Evolutionary conservation across 2,329 filamentous ascomycete genomes (phyloP).

Genomic region (Xylaria sp.): DNA sequence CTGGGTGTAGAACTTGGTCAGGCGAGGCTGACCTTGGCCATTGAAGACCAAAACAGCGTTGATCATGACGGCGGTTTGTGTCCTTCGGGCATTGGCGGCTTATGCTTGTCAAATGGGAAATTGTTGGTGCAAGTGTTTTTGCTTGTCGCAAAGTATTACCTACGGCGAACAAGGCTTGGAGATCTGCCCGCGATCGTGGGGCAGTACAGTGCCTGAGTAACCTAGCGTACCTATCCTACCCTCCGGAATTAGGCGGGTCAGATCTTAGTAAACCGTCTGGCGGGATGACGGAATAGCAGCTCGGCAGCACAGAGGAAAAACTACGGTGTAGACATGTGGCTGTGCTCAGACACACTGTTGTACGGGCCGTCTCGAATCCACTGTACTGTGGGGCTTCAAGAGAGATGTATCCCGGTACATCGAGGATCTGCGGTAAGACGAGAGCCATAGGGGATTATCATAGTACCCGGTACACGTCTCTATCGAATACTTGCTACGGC

Average conservation of each 20-base stretch:
- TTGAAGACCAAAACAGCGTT: conserved; percentile 99
- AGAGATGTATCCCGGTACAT: neutral
- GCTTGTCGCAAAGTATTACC: conserved; percentile 26
- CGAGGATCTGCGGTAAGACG: neutral
- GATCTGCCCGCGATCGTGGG: conserved; percentile 22
- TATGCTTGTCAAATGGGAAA: neutral
- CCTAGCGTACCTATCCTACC: neutral
- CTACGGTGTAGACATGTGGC: conserved; percentile 28
- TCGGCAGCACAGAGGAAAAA: too few species aligned
- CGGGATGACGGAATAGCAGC: conserved; percentile 2
- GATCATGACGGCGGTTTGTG: conserved; percentile 74
- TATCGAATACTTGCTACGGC: neutral
- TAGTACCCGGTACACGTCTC: neutral
- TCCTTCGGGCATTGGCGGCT: conserved; percentile 27
- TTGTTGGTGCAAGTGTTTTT: conserved; percentile 6
- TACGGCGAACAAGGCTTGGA: conserved; percentile 16
- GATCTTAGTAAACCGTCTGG: neutral
- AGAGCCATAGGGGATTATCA: neutral
- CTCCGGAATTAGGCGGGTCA: neutral
- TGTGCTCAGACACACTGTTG: conserved; percentile 14
- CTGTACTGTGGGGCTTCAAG: neutral
- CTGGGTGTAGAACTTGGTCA: conserved; percentile 99
- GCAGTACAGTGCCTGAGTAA: conserved; percentile 9
- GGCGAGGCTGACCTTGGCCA: conserved; percentile 92
- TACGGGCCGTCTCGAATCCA: neutral